These are phyloP conservation scores for Penicillium fuscoglaucum DNA, from an alignment of 2,329 filamentous ascomycete species.

Conservation along the genomic window DNA sequence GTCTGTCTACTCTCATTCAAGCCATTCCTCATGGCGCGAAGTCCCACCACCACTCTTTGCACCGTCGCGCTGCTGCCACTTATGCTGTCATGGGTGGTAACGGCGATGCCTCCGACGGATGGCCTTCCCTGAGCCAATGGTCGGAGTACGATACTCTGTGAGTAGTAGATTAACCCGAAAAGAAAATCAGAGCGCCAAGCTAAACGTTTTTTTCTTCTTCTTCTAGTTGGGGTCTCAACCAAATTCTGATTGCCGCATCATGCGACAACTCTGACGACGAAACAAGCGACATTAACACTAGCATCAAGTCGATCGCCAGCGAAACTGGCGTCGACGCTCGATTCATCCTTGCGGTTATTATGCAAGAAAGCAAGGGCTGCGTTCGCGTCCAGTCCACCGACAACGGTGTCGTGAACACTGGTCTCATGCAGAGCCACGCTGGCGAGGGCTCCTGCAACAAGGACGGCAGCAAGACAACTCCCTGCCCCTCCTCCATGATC, in stretches of 20 bases:
- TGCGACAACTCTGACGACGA: slow-evolving; percentile 32
- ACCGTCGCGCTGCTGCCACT: slow-evolving; percentile 20
- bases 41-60: slow-evolving; percentile 15
- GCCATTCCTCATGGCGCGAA: slow-evolving; percentile 17
- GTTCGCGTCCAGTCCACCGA: slow-evolving; percentile 45
- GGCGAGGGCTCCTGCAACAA: slow-evolving; percentile 39
- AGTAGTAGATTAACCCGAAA: slow-evolving; percentile 16
- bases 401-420: slow-evolving; percentile 47
- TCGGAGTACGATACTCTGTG: slow-evolving; percentile 26
- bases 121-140: slow-evolving; percentile 28
- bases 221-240: slow-evolving; percentile 18
- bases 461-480: slow-evolving; percentile 23
- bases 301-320: slow-evolving; percentile 37
- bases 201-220: slow-evolving; percentile 11
- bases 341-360: slow-evolving; percentile 48
- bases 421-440: slow-evolving; percentile 37
- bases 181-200: slow-evolving; percentile 16
- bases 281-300: slow-evolving; percentile 32
- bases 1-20: slow-evolving; percentile 29
- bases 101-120: slow-evolving; percentile 25
- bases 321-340: slow-evolving; percentile 39
- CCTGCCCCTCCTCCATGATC: slow-evolving; percentile 32
- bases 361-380: slow-evolving; percentile 50
- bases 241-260: slow-evolving; percentile 11
- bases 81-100: slow-evolving; percentile 24